Conservation (phyloP, 225 moss, liverwort and hornwort species). For the Polytrichum commune region DNA sequence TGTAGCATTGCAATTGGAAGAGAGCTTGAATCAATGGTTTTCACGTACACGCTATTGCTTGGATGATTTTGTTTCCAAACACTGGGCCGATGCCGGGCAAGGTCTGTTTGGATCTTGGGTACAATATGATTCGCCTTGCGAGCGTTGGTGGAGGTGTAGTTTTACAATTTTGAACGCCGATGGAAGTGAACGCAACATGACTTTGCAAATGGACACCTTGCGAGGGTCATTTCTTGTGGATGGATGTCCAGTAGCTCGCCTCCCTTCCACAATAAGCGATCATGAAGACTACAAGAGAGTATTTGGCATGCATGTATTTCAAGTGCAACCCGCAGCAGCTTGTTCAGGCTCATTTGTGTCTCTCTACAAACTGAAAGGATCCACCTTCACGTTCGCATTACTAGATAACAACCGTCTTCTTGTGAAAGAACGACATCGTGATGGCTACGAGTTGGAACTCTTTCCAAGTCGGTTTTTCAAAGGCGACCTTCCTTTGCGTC, state of each 20-base stretch:
- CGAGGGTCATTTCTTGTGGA: conserved; percentile 25
- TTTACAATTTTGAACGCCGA: not conserved
- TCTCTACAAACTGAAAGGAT: conserved; percentile 5
- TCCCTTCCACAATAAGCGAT: conserved; percentile 12
- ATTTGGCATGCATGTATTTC: conserved; percentile 22
- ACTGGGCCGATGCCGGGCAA: conserved; percentile 21
- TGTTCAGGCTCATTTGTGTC: conserved; percentile 10
- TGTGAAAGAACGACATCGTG: conserved; percentile 19
- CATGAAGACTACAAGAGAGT: conserved; percentile 16
- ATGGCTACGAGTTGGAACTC: not conserved
- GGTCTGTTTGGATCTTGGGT: conserved; percentile 12
- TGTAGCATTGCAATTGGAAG: conserved; percentile 15
- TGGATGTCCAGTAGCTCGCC: conserved; percentile 22
- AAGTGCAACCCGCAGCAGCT: conserved; percentile 22
- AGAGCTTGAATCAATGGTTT: not conserved
- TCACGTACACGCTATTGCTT: not conserved
- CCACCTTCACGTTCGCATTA: conserved; percentile 14
- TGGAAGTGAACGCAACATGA: conserved; percentile 3
- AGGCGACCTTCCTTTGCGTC: not conserved
- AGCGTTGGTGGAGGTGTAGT: conserved; percentile 19
- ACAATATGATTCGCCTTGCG: not conserved
- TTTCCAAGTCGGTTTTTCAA: conserved; percentile 10
- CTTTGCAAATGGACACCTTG: conserved; percentile 21
- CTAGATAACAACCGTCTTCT: conserved; percentile 8
- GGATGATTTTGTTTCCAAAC: conserved; percentile 11